Conservation (phyloP, 78 protist genomes). For the Speleostelium caveatum region DNA sequence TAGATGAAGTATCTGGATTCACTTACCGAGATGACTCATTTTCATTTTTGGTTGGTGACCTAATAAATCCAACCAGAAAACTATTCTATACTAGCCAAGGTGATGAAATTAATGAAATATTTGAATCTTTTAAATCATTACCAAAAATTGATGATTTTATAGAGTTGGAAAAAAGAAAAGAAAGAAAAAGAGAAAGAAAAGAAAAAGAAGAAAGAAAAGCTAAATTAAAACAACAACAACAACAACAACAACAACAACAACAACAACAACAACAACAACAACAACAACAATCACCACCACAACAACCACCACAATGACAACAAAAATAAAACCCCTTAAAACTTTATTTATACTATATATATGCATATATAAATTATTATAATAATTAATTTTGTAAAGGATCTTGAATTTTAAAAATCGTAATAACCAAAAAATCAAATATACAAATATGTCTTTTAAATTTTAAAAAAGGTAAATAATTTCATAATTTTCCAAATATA, state of each 20-base stretch:
- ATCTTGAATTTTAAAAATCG: too few relatives aligned
- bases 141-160: constrained; percentile 51
- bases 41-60: constrained; percentile 60
- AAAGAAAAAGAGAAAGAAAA: constrained; percentile 62
- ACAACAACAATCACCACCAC: too few relatives aligned
- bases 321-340: too few relatives aligned
- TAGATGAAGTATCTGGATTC: constrained; percentile 70
- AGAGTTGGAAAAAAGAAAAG: constrained; percentile 44
- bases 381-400: too few relatives aligned
- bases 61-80: constrained; percentile 60
- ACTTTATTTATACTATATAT: too few relatives aligned
- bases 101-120: constrained; percentile 65
- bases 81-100: constrained; percentile 69
- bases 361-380: too few relatives aligned
- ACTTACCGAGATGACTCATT: constrained; percentile 72
- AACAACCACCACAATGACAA: too few relatives aligned
- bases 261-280: neutral
- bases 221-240: constrained; percentile 18
- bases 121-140: constrained; percentile 55
- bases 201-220: constrained; percentile 67
- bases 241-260: constrained; percentile 18
- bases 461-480: too few relatives aligned
- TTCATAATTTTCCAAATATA: too few relatives aligned
- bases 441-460: too few relatives aligned
- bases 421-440: too few relatives aligned